Evolutionary conservation across 75 land plant genomes (phyloP).

Genomic region (Selaginella moellendorffii): DNA sequence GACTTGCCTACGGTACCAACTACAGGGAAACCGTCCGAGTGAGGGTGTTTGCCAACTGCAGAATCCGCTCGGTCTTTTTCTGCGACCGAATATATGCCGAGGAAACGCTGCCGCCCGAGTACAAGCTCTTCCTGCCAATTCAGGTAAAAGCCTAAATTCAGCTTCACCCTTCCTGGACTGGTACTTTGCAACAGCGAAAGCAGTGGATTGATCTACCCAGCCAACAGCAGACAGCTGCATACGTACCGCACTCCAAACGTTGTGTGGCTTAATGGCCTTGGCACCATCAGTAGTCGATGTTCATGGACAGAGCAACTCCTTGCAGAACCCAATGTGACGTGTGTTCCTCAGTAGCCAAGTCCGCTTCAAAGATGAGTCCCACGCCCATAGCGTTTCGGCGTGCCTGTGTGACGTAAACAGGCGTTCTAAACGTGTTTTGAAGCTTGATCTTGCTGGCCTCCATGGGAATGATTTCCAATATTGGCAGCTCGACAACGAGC

Average conservation of each 20-base stretch:
- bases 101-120: not conserved
- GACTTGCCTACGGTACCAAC: not conserved
- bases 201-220: too few relatives aligned
- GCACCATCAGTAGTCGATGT: constrained; percentile 22
- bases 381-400: constrained; percentile 31
- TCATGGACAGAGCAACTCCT: constrained; percentile 26
- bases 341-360: constrained; percentile 22
- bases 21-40: not conserved
- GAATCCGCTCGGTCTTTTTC: not conserved
- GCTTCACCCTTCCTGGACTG: too few relatives aligned
- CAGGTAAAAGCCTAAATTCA: too few relatives aligned
- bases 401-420: constrained; percentile 29
- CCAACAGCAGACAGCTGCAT: too few relatives aligned
- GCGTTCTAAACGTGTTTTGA: constrained; percentile 27
- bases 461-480: constrained; percentile 21
- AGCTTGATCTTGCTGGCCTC: constrained; percentile 26
- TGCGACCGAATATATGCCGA: not conserved
- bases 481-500: constrained; percentile 24
- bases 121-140: not conserved
- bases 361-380: constrained; percentile 27
- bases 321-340: constrained; percentile 30
- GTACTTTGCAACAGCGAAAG: too few relatives aligned
- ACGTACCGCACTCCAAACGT: too few relatives aligned
- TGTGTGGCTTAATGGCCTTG: too few relatives aligned
- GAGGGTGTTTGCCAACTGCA: not conserved